Evolutionary conservation across 257 asterid genomes (phyloP).

Genomic region (Nicotiana undulata): DNA sequence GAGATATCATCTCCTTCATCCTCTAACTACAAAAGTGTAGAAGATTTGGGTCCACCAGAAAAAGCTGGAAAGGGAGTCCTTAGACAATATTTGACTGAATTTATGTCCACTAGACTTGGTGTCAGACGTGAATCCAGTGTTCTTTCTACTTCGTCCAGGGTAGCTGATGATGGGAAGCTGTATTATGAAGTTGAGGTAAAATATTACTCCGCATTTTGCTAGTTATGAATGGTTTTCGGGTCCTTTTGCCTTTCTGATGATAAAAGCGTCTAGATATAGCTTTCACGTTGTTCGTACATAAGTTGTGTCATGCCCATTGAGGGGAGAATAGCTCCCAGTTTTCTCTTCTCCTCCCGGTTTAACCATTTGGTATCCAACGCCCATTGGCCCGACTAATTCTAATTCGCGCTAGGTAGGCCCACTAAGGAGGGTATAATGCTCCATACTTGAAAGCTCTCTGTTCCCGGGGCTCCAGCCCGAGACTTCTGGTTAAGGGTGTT

Average conservation of each 20-base stretch:
- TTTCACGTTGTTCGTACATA: not conserved
- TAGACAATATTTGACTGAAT: slow-evolving; percentile 83
- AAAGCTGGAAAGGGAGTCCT: slow-evolving; percentile 76
- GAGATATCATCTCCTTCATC: slow-evolving; percentile 92
- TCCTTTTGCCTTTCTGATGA: not conserved
- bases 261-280: not conserved
- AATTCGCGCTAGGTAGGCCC: too few species aligned
- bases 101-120: slow-evolving; percentile 97
- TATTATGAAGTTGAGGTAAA: slow-evolving; percentile 82
- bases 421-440: too few species aligned
- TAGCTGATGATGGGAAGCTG: slow-evolving; percentile 75
- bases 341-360: too few species aligned
- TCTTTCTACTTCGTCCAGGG: slow-evolving; percentile 73
- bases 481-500: too few species aligned
- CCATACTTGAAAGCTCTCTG: too few species aligned
- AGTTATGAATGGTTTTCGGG: not conserved
- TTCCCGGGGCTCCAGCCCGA: too few species aligned
- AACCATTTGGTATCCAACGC: too few species aligned
- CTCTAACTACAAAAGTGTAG: slow-evolving; percentile 64
- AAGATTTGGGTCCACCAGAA: slow-evolving; percentile 84
- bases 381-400: too few species aligned
- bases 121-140: slow-evolving; percentile 72
- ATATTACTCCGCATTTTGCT: not conserved
- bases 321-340: not conserved
- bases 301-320: not conserved